Evolutionary conservation across 768 basidiomycete species (phyloP), one percentile per base, ranked within the genome.

Genomic region (Megacollybia marginata): DNA sequence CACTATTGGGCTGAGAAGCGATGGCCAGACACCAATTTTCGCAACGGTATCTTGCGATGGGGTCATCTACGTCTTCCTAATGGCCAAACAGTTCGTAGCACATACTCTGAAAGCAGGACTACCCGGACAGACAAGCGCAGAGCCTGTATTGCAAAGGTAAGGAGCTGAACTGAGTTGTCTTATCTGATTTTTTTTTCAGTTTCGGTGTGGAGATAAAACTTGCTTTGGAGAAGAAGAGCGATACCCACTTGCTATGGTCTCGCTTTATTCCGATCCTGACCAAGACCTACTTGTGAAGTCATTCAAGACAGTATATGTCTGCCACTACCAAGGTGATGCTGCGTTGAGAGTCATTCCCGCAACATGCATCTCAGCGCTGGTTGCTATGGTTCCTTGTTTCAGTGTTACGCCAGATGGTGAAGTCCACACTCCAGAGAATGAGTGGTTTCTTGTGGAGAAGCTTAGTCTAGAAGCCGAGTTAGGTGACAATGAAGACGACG

Each of bases 391-490:
- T 13, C 56, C 53, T 18, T 13, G 18, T 40, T 40, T 40, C 38
- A 13, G 18, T 40, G 3, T 40, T 15, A 18, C 15, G 8, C 8
- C 8, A 5, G 38, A 40, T 0, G 19, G 44, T n/a, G 19, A 48
- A 12, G 53, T 50, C 9, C n/a, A n/a, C n/a, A n/a, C n/a, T n/a
- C 42, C 50, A 15, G 42, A 46, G 3, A 7, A 42, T 7, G 40
- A 53, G 1, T 62, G 59, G 54, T 65, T 59, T 51, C 52, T 65
- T 38, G 51, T 65, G 9, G 58, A 66, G 40, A 67, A 65, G 43
- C 57, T 59, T 4, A 59, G 63, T 1, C 19, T 65, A 18, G 51
- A 63, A 1, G 48, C 46, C 1, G 20, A 53, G 9, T 28, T 54
- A 1, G 33, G 49, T 1, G 42, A 49, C 23, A 23, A 40, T 40